Conservation (phyloP, 169 alveolate species). For the Eimeria brunetti region DNA sequence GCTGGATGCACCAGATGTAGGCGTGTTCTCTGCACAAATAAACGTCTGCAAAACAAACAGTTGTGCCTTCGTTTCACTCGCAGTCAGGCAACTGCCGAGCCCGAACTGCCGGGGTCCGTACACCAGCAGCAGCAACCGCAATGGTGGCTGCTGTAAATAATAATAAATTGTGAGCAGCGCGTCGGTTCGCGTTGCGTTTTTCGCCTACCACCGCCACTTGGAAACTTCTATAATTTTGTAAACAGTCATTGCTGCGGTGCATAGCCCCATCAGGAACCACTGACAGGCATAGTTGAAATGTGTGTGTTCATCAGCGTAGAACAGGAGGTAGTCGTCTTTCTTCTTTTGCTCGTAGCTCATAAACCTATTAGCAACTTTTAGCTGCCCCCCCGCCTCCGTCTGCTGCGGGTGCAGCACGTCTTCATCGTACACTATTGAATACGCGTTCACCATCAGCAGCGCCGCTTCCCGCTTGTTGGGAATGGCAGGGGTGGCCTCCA, state of each 20-base stretch:
- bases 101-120: background rate
- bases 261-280: conserved; percentile 89
- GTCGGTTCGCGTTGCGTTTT: background rate
- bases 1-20: background rate
- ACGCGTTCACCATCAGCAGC: conserved; percentile 85
- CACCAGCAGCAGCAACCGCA: background rate
- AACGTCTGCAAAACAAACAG: background rate
- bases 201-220: conserved; percentile 71
- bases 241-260: conserved; percentile 82
- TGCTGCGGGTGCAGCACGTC: conserved; percentile 78
- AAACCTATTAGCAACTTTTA: conserved; percentile 83
- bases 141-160: background rate
- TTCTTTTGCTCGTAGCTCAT: conserved; percentile 84
- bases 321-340: conserved; percentile 88
- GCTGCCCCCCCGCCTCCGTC: conserved; percentile 28
- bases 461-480: conserved; percentile 63
- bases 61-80: background rate
- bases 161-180: background rate
- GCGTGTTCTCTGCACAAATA: background rate
- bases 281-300: conserved; percentile 94
- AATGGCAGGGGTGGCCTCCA: conserved; percentile 83
- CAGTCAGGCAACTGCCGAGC: background rate
- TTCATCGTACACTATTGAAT: conserved; percentile 89
- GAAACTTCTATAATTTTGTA: conserved; percentile 84
- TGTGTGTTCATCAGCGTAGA: conserved; percentile 93